phyloP scores from a whole-genome alignment of 306 rosid genomes.

The Dalbergia oliveri region DNA sequence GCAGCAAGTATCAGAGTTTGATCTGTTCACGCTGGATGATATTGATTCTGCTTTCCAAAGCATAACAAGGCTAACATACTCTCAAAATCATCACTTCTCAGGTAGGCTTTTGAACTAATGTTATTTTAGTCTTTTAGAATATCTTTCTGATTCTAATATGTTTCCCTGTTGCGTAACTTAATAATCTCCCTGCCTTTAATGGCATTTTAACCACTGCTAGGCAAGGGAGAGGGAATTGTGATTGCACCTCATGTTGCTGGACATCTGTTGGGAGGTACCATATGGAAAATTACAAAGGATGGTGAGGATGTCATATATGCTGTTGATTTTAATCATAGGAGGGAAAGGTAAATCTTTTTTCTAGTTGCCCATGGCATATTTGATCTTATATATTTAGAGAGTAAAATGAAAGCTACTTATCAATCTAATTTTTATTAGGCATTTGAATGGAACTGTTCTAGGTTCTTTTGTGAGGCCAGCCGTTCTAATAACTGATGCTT shows the following conservation, averaged over 20 bases:
- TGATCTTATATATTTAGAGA: constrained; percentile 22
- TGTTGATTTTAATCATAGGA: constrained; percentile 94
- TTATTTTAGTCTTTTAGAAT: too few species aligned
- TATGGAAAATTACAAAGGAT: constrained; percentile 97
- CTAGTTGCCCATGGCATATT: background rate
- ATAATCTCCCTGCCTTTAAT: constrained; percentile 16
- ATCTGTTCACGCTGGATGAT: constrained; percentile 88
- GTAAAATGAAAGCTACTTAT: constrained; percentile 46
- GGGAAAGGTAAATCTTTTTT: constrained; percentile 69
- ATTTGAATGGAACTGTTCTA: constrained; percentile 91
- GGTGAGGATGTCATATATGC: constrained; percentile 98
- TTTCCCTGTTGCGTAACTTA: constrained; percentile 25
- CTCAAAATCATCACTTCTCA: constrained; percentile 93
- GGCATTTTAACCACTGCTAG: constrained; percentile 53
- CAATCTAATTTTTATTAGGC: constrained; percentile 71
- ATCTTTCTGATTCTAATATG: background rate
- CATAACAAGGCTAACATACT: constrained; percentile 85
- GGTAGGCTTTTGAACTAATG: constrained; percentile 53
- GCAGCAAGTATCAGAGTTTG: constrained; percentile 97
- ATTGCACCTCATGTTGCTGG: constrained; percentile 97
- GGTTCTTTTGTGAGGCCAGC: constrained; percentile 93
- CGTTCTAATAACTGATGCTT: constrained; percentile 96
- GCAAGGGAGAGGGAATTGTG: constrained; percentile 95
- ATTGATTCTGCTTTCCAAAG: constrained; percentile 91
- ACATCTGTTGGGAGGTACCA: constrained; percentile 94